Percentiles rank a stretch among this genome's conserved stretches.
Conservation (phyloP, 495 filamentous ascomycete genomes). For the Penicillium canescens region DNA sequence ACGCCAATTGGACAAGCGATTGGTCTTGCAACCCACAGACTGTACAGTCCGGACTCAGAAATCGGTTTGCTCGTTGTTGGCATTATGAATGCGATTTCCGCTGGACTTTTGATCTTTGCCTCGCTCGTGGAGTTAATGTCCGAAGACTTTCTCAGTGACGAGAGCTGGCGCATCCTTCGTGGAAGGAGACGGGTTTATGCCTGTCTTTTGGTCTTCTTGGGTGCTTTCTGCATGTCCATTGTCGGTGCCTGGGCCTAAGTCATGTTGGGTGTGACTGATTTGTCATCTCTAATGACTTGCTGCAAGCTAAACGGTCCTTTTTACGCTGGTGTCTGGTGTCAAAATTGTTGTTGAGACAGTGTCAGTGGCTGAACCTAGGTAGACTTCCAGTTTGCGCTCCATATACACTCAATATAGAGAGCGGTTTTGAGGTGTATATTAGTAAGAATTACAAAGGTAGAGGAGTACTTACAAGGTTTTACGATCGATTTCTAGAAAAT, state of each 20-base stretch:
- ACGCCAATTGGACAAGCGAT: constrained; percentile 84
- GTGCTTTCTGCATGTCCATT: constrained; percentile 75
- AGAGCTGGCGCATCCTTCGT: constrained; percentile 56
- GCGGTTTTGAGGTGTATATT: too few species aligned
- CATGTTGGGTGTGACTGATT: too few species aligned
- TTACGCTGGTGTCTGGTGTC: too few species aligned
- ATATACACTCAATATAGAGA: too few species aligned
- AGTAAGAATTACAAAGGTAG: too few species aligned
- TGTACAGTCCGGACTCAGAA: constrained; percentile 64
- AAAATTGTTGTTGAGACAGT: too few species aligned
- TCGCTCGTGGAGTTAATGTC: constrained; percentile 62
- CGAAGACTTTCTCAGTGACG: constrained; percentile 64
- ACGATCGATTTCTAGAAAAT: too few species aligned
- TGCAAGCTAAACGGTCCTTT: too few species aligned
- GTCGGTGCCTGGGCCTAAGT: constrained; percentile 79
- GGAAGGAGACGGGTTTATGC: constrained; percentile 68
- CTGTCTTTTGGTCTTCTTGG: constrained; percentile 66
- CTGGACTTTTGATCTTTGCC: constrained; percentile 62
- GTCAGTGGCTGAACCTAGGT: too few species aligned
- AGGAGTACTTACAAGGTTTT: too few species aligned
- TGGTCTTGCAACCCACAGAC: constrained; percentile 60
- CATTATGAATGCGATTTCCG: constrained; percentile 67
- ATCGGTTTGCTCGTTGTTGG: constrained; percentile 68
- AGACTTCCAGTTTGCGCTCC: too few species aligned
- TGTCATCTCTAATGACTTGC: too few species aligned